phyloP scores from a whole-genome alignment of 768 basidiomycete species.

The Amanita jacksonii region DNA sequence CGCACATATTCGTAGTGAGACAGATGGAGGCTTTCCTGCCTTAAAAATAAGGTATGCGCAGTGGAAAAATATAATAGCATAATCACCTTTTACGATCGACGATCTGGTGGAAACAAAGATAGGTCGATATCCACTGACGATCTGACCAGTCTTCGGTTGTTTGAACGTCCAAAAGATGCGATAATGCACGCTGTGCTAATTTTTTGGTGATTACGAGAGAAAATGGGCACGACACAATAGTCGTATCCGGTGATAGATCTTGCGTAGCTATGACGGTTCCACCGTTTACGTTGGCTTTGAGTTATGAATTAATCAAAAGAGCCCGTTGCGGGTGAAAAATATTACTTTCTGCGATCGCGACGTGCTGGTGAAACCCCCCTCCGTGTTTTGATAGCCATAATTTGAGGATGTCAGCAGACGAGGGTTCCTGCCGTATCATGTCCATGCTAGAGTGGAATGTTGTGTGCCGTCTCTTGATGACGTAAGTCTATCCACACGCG shows the following conservation, averaged over 20 bases:
- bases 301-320: too few species aligned
- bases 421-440: constrained; percentile 13
- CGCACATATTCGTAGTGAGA: constrained; percentile 55
- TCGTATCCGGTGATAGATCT: constrained; percentile 38
- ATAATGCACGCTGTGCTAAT: constrained; percentile 33
- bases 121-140: constrained; percentile 59
- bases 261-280: constrained; percentile 39
- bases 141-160: constrained; percentile 38
- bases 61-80: constrained; percentile 1
- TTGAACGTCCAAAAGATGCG: constrained; percentile 23
- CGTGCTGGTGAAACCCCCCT: constrained; percentile 1
- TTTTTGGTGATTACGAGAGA: constrained; percentile 52
- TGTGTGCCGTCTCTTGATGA: too few species aligned
- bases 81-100: constrained; percentile 28
- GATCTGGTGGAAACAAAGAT: constrained; percentile 59
- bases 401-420: constrained; percentile 21
- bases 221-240: constrained; percentile 61
- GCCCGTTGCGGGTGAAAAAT: too few species aligned
- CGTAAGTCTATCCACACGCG: too few species aligned
- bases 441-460: too few species aligned
- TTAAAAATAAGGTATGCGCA: too few species aligned
- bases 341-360: background rate
- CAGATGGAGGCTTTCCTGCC: constrained; percentile 15
- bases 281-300: constrained; percentile 31
- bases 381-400: constrained; percentile 1